phyloP scores from a whole-genome alignment of 192 early-diverging fungal genomes.

The Linnemannia zychae region DNA sequence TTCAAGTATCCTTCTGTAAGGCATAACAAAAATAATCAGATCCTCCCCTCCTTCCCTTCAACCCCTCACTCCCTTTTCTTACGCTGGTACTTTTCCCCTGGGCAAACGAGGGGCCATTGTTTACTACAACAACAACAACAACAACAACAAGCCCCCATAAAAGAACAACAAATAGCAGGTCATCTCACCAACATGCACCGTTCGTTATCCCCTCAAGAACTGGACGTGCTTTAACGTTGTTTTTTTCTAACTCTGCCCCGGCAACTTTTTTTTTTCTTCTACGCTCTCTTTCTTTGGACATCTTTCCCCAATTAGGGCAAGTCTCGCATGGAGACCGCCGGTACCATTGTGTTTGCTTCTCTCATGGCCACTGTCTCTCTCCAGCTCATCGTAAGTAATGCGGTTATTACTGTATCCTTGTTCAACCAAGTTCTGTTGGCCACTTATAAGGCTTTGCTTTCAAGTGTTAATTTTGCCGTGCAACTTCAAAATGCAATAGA shows the following conservation, averaged over 20 bases:
- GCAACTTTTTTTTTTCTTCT: neutral
- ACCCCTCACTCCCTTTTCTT: neutral
- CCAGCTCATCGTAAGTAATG: constrained; percentile 69
- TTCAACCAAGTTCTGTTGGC: too few species aligned
- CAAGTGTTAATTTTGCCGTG: neutral
- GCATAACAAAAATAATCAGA: neutral
- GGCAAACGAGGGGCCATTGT: neutral
- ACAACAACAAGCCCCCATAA: neutral
- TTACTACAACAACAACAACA: neutral
- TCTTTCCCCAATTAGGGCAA: constrained; percentile 63
- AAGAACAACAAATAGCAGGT: neutral
- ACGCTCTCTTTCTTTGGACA: neutral
- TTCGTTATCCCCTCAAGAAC: neutral
- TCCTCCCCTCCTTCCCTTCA: neutral
- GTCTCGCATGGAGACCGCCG: constrained; percentile 80
- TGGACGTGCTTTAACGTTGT: neutral
- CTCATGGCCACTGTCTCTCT: constrained; percentile 83
- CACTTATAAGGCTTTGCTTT: too few species aligned
- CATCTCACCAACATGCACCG: neutral
- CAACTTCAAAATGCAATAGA: constrained; percentile 29
- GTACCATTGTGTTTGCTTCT: constrained; percentile 83
- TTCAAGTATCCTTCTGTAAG: constrained; percentile 79
- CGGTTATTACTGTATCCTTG: too few species aligned
- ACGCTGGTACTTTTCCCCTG: neutral
- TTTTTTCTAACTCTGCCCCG: neutral